These are phyloP conservation scores for Pythium plurisporium DNA, from an alignment of 352 stramenopile species.

Conservation along the genomic window DNA sequence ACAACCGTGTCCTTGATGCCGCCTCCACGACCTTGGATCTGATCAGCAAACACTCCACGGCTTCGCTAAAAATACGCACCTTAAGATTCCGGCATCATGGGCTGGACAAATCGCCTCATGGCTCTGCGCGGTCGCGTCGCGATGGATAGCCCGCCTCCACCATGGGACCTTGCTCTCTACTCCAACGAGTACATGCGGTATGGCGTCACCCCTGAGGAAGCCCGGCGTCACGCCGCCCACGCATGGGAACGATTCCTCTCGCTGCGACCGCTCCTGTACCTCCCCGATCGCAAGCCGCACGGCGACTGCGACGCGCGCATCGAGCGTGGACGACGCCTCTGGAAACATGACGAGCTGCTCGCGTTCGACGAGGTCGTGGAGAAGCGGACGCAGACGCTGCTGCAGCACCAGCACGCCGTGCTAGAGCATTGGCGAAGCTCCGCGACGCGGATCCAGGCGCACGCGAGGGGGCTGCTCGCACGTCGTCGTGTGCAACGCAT, in stretches of 20 bases:
- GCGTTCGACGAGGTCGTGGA: slow-evolving; percentile 37
- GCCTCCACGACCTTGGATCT: not conserved
- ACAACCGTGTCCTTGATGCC: too few species aligned
- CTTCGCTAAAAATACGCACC: not conserved
- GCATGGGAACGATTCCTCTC: slow-evolving; percentile 36
- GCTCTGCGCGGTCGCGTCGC: too few species aligned
- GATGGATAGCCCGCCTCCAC: not conserved
- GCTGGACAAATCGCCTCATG: too few species aligned
- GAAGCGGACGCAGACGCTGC: slow-evolving; percentile 27
- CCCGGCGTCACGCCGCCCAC: slow-evolving; percentile 18
- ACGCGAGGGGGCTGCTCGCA: slow-evolving; percentile 31
- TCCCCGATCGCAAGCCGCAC: slow-evolving; percentile 37
- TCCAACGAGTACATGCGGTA: slow-evolving; percentile 32
- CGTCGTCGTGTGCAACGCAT: slow-evolving; percentile 32
- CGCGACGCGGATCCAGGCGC: slow-evolving; percentile 36
- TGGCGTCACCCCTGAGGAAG: slow-evolving; percentile 1
- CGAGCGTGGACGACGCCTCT: slow-evolving; percentile 24
- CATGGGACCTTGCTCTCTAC: slow-evolving; percentile 41
- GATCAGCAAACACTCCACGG: not conserved
- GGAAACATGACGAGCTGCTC: slow-evolving; percentile 39
- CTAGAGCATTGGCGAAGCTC: slow-evolving; percentile 35
- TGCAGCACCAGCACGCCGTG: slow-evolving; percentile 33
- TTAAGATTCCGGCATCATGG: too few species aligned
- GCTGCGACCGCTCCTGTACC: slow-evolving; percentile 35
- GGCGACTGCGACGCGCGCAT: slow-evolving; percentile 37